phyloP scores from a whole-genome alignment of 208 protist genomes.

The Herpetomonas muscarum region DNA sequence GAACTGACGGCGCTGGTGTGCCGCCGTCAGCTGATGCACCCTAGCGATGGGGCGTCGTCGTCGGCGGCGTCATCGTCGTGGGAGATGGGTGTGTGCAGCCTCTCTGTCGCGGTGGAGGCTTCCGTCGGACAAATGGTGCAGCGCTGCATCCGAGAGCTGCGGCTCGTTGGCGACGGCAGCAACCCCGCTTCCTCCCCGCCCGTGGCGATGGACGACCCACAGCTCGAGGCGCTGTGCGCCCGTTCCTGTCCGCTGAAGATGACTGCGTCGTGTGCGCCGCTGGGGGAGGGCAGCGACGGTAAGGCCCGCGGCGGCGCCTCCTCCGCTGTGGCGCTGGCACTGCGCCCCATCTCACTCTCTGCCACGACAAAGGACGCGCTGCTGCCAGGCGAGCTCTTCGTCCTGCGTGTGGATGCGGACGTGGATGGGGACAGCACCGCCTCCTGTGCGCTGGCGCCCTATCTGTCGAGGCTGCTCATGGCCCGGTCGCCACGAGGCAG shows the following conservation, averaged over 20 bases:
- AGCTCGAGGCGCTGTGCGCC: background rate
- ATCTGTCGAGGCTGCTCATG: too few species aligned
- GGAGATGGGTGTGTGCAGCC: constrained; percentile 31
- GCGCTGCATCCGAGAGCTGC: constrained; percentile 25
- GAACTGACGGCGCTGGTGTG: constrained; percentile 18
- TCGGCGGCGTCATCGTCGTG: background rate
- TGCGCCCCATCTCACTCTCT: constrained; percentile 2
- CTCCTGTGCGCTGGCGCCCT: background rate
- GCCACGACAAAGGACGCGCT: constrained; percentile 3
- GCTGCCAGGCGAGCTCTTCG: background rate
- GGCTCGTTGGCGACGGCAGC: background rate
- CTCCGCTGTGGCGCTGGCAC: background rate
- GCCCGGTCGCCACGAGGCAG: too few species aligned
- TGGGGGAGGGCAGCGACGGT: too few species aligned
- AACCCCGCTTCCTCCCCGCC: too few species aligned
- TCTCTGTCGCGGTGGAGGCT: constrained; percentile 38
- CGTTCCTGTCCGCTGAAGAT: background rate
- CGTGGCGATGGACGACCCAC: background rate
- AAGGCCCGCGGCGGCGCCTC: background rate
- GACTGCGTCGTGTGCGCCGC: background rate
- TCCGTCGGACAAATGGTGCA: constrained; percentile 64
- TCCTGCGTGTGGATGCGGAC: background rate
- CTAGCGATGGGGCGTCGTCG: background rate
- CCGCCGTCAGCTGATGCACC: background rate
- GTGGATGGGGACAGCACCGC: background rate